Conservation (phyloP, 148 eudicot species). For the Nyssa sinensis region DNA sequence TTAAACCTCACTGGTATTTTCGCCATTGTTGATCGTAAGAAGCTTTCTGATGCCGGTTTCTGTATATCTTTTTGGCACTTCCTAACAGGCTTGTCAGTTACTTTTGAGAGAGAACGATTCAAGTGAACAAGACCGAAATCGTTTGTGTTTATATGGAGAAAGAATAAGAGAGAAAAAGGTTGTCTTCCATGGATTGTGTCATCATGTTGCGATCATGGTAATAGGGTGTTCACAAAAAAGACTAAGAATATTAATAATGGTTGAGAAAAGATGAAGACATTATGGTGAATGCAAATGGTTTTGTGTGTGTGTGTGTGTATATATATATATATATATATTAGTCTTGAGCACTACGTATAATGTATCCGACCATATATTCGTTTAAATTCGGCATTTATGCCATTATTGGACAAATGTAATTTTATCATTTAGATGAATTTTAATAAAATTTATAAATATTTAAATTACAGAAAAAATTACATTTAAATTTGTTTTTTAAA, state of each 20-base stretch:
- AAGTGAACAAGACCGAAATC: conserved; percentile 14
- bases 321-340: background rate
- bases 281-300: background rate
- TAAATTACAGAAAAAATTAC: too few species aligned
- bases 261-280: conserved; percentile 1
- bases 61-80: background rate
- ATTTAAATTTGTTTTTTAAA: too few species aligned
- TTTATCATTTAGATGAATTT: too few species aligned
- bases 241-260: conserved; percentile 1
- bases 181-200: background rate
- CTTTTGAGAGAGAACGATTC: background rate
- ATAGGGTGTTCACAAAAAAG: conserved; percentile 23
- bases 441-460: too few species aligned
- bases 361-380: conserved; percentile 11
- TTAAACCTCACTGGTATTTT: conserved; percentile 44
- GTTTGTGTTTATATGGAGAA: background rate
- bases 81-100: background rate
- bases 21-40: conserved; percentile 16
- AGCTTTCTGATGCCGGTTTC: background rate
- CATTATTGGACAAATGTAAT: too few species aligned
- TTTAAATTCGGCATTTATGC: background rate
- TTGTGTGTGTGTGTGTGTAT: background rate
- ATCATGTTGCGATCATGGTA: conserved; percentile 30
- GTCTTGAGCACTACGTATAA: conserved; percentile 12
- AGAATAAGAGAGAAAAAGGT: conserved; percentile 19